Evolutionary conservation across 352 stramenopile species (phyloP), one percentile per base, ranked within the genome.

Genomic region (Pythium periplocum): DNA sequence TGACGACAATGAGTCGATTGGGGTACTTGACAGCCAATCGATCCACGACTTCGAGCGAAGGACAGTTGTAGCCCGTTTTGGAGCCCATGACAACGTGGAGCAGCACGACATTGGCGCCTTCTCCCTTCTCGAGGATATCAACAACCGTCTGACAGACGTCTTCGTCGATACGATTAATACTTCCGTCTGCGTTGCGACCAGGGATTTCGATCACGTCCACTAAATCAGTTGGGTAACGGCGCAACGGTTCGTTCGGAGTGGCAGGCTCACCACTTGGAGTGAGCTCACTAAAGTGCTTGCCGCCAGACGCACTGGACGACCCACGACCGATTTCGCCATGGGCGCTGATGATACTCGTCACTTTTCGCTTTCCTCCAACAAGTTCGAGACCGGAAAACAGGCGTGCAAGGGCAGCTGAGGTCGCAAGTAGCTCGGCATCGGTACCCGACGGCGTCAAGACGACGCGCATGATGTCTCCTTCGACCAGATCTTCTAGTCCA

Each of bases 11-110:
- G 44, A 96, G 44, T 0, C 79, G 75, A 46, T 88, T 86, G 32
- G 70, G 66, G 63, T 90, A 91, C 44, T 75, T 68, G 9, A 51
- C 40, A 4, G 70, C 66, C 6, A 95, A 66, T 32, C 49, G 43
- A 35, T 89, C 65, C 2, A 92, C 71, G 31, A 78, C 53, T 1
- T 81, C 57, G 51, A 94, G 71, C 10, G 79, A 90, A 12, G 87
- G 87, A 49, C 75, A 93, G 38, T 67, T 72, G 53, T 90, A 90
- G 9, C 87, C 87, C 4, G 86, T 96, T 57, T 96, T 96, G 17
- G 87, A 73, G 35, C 87, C 87, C 59, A 91, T 74, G 17, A 96
- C 86, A 0, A 93, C 73, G 51, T 96, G 87, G 7, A 96, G 55
- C 42, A 96, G 64, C 51, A 91, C 83, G 32, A 96, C 85, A 45